These are phyloP conservation scores for Skeletonema menzelii DNA, from an alignment of 108 stramenopile genomes.

Conservation along the genomic window DNA sequence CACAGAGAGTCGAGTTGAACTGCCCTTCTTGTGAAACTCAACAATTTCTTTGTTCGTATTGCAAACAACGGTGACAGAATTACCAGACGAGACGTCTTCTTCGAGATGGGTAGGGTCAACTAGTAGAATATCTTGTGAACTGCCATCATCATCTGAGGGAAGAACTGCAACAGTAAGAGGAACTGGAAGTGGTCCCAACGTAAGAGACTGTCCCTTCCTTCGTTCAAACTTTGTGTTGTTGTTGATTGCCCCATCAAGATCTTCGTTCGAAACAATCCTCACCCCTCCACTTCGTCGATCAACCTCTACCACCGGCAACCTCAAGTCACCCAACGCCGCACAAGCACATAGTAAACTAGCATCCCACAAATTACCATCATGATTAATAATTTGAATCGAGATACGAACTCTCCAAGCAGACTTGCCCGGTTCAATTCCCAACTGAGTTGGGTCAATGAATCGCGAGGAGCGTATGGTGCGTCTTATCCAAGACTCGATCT, in stretches of 20 bases:
- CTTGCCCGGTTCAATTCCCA: slow-evolving; percentile 43
- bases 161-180: slow-evolving; percentile 40
- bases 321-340: slow-evolving; percentile 72
- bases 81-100: slow-evolving; percentile 37
- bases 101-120: slow-evolving; percentile 46
- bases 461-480: slow-evolving; percentile 34
- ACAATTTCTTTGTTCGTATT: slow-evolving; percentile 36
- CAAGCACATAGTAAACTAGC: slow-evolving; percentile 60
- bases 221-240: slow-evolving; percentile 9
- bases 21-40: slow-evolving; percentile 36
- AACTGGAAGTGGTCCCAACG: slow-evolving; percentile 39
- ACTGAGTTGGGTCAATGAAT: slow-evolving; percentile 31
- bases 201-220: slow-evolving; percentile 22
- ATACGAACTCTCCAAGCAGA: slow-evolving; percentile 62
- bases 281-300: slow-evolving; percentile 25
- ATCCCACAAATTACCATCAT: slow-evolving; percentile 69
- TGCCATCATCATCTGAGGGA: neutral
- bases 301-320: slow-evolving; percentile 54
- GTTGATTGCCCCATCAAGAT: neutral
- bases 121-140: slow-evolving; percentile 7
- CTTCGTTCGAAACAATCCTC: slow-evolving; percentile 25
- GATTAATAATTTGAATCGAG: slow-evolving; percentile 56
- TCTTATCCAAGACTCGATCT: slow-evolving; percentile 43
- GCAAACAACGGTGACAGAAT: slow-evolving; percentile 34
- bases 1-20: slow-evolving; percentile 22